Conservation (phyloP, 1,284 basidiomycete species). For the Malassezia yamatoensis region DNA sequence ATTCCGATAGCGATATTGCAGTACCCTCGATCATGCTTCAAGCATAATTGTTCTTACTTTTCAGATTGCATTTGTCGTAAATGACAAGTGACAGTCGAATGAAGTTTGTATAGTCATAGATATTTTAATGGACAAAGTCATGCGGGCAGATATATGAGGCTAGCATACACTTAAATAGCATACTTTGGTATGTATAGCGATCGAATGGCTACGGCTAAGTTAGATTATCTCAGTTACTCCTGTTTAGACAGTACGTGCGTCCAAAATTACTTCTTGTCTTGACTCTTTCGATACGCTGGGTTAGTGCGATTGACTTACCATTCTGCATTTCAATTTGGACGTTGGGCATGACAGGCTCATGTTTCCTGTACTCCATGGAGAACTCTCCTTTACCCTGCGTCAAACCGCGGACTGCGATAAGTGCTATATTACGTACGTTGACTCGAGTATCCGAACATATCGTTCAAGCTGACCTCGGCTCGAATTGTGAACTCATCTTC, state of each 20-base stretch:
- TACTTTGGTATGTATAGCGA: too few species aligned
- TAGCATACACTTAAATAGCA: too few species aligned
- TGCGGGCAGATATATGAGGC: too few species aligned
- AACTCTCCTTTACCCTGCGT: constrained; percentile 59
- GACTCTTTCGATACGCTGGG: constrained; percentile 34
- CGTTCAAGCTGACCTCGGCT: constrained; percentile 88
- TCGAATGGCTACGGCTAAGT: too few species aligned
- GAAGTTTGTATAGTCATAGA: too few species aligned
- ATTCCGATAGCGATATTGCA: neutral
- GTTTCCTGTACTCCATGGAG: constrained; percentile 79
- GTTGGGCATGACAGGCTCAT: constrained; percentile 77
- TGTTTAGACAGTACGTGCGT: too few species aligned
- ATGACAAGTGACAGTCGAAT: too few species aligned
- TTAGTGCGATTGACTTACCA: neutral
- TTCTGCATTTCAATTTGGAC: constrained; percentile 72
- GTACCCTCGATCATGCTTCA: neutral
- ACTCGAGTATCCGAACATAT: constrained; percentile 80
- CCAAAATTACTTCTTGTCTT: constrained; percentile 11
- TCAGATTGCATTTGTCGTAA: too few species aligned
- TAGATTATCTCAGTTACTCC: too few species aligned
- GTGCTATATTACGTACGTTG: constrained; percentile 14
- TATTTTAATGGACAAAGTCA: too few species aligned
- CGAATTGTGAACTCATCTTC: constrained; percentile 91
- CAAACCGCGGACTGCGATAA: constrained; percentile 60
- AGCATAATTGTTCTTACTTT: neutral